Base-by-base conservation (phyloP, 805 yeast genomes). In the Ogataea philodendri region DNA sequence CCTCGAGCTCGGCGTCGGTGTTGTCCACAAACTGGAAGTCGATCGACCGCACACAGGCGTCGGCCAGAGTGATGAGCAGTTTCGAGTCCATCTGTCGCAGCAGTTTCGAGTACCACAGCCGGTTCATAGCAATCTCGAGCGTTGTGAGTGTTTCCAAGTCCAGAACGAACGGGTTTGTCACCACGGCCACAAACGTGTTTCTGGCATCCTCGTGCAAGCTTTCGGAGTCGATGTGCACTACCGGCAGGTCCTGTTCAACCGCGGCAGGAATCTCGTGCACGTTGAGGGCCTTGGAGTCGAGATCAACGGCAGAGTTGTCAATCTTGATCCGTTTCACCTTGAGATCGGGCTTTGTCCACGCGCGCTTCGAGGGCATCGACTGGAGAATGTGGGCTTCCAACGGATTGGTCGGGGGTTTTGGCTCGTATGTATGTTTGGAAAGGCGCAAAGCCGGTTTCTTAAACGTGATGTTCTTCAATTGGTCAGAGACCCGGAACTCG, bases 61-160 rank as follows among this genome's bases (percentile, higher is more conserved):
- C 49, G 37, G 69, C 52, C 6, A 69, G 48, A 26, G 69, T 46
- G 1, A 54, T 45, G 17, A 69, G 42, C 17, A 46, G 36, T 10
- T 57, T 57, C 9, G 56, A 36, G 3, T 59, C 50, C 3, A 56
- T 13, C 1, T 32, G 32, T 7, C 40, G 22, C 1, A 50, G 22
- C 5, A 52, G 43, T 2, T 42, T 22, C 4, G 42, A 5, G 41
- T 32, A 16, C 57, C 39, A 38, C 32, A 54, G 26, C 24, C 54
- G 51, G 3, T 30, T 18, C 18, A 65, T 32, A 16, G 29, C 32
- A 2, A 32, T 40, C 16, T 59, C 58, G 10, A 65, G 37, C 2
- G 32, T 37, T 2, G 32, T 10, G 3, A 65, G 22, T 1, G 50
- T 42, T 13, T 40, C 46, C 22, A 31, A 32, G 20, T 48, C 45